Conservation (phyloP, 257 asterid species). For the Oldenlandia corymbosa region DNA sequence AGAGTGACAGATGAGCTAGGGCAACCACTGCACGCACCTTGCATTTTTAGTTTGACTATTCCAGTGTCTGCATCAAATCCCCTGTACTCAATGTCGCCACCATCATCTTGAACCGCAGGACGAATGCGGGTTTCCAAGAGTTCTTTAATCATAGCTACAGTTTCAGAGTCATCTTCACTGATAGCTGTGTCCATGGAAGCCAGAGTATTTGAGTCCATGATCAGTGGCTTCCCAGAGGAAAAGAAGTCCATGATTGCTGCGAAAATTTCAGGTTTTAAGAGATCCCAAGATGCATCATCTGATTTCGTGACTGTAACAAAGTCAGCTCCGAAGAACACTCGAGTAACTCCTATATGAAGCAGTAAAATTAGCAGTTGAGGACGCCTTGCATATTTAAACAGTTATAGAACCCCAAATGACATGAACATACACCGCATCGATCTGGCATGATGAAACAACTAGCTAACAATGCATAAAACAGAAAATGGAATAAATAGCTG, state of each 20-base stretch:
- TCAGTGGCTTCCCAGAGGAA: slow-evolving; percentile 75
- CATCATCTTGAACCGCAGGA: slow-evolving; percentile 96
- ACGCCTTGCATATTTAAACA: background rate
- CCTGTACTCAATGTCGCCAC: slow-evolving; percentile 84
- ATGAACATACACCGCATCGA: too few species aligned
- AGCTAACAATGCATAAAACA: too few species aligned
- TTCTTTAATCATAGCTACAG: slow-evolving; percentile 98
- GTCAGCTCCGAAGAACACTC: slow-evolving; percentile 92
- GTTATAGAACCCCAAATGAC: background rate
- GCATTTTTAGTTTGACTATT: slow-evolving; percentile 83
- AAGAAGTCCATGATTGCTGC: slow-evolving; percentile 92
- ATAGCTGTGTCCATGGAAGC: slow-evolving; percentile 91
- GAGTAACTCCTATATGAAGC: slow-evolving; percentile 52
- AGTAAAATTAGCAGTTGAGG: background rate
- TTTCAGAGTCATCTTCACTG: slow-evolving; percentile 83
- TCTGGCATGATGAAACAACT: too few species aligned
- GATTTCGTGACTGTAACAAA: slow-evolving; percentile 78
- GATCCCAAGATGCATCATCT: slow-evolving; percentile 80
- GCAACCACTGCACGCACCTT: slow-evolving; percentile 99
- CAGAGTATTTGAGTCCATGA: slow-evolving; percentile 55
- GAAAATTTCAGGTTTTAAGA: slow-evolving; percentile 80
- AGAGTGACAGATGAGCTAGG: slow-evolving; percentile 94
- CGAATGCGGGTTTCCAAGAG: slow-evolving; percentile 88
- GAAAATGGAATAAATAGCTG: too few species aligned
- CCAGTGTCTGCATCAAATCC: slow-evolving; percentile 73